Conservation (phyloP, 2,329 filamentous ascomycete species). For the Aspergillus brasiliensis region DNA sequence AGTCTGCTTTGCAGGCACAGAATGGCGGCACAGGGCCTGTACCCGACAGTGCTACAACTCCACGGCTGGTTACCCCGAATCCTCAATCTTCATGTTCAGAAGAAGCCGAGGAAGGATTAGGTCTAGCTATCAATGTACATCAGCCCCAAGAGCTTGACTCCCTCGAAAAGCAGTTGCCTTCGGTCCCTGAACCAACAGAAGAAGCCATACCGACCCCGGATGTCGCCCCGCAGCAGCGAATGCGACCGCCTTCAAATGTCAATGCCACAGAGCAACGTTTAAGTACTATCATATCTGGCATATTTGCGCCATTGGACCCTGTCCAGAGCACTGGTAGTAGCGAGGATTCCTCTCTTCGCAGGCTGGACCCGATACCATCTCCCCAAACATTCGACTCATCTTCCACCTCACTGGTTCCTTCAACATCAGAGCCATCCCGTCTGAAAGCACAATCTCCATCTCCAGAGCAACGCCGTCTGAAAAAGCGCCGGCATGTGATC, state of each 20-base stretch:
- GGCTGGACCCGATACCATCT: constrained; percentile 31
- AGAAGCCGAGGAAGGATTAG: constrained; percentile 40
- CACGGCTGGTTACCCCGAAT: constrained; percentile 23
- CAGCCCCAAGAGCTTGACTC: constrained; percentile 31
- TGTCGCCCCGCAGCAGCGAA: background rate
- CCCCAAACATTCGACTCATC: constrained; percentile 39
- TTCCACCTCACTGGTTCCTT: constrained; percentile 39
- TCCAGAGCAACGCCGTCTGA: constrained; percentile 59
- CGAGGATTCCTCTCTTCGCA: constrained; percentile 40
- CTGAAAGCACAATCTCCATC: constrained; percentile 33
- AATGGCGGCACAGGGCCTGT: constrained; percentile 14
- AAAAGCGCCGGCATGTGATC: constrained; percentile 79
- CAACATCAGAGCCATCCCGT: constrained; percentile 29
- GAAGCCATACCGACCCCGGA: constrained; percentile 16
- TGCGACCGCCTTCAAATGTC: background rate
- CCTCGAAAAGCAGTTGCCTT: constrained; percentile 22
- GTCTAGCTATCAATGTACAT: constrained; percentile 48
- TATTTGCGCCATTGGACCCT: constrained; percentile 23
- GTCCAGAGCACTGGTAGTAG: constrained; percentile 37
- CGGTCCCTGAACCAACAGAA: constrained; percentile 30
- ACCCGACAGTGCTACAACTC: constrained; percentile 29
- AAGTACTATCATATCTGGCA: constrained; percentile 13
- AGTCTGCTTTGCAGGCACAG: constrained; percentile 39
- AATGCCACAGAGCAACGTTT: constrained; percentile 17
- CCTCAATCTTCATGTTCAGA: constrained; percentile 25